Base-by-base conservation (phyloP, 768 basidiomycete genomes). In the Termitomyces sp. region DNA sequence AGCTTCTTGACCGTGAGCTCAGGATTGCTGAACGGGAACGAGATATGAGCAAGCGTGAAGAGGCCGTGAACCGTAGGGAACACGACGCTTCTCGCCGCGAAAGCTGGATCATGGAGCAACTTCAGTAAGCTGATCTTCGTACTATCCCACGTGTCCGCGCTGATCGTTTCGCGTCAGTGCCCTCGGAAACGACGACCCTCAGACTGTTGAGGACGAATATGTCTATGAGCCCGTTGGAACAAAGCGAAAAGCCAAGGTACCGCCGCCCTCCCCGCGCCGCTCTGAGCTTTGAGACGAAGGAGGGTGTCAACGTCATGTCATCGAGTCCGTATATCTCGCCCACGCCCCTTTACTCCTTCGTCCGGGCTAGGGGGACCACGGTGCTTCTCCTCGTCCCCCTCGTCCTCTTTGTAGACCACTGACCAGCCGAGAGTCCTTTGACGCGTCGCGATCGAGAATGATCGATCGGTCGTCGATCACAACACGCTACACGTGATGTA, bases 281-380 rank as follows among this genome's bases (percentile, higher is more conserved):
- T 87, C 89, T 77, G 89, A 91, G 87, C 87, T 91, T 82, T 92
- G 87, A 91, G 91, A 91, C 90, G 91, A 92, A 88, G 91, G 89
- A 84, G 91, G 84, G 62, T 68, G 74, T 72, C 72, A 77, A 74
- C 71, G 64, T 73, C 75, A 77, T 77, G 72, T 78, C 76, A 84
- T 79, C 84, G 74, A 83, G 84, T 89, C 83, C 82, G 88, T 89
- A 84, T 83, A 74, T 79, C 82, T 78, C 75, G 67, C 72, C 76
- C 75, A 68, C 37, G 37, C 73, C 73, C 73, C 66, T 66, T 77
- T 79, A 81, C 85, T 86, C 88, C 88, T 87, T 89, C 87, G 86
- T 87, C 87, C 82, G 89, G 89, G 89, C 87, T 89, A 84, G 88
- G 89, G 90, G 89, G 88, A 87, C 84, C 80, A 83, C 82, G 85